Evolutionary conservation across 2,329 filamentous ascomycete species (phyloP).

Genomic region (Fusarium nygamai): DNA sequence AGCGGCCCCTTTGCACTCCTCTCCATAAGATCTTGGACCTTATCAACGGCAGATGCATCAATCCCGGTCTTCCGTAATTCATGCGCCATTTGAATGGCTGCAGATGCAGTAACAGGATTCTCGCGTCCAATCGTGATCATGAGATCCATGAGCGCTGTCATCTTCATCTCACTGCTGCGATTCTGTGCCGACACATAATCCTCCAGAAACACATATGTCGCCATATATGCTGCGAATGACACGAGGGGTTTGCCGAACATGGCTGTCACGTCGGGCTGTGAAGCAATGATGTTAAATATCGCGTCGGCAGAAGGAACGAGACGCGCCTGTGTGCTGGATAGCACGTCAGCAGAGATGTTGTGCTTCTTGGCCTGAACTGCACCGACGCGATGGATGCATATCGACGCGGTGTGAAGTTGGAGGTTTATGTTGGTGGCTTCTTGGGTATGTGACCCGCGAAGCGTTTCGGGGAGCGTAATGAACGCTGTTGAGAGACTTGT

Average conservation of each 20-base stretch:
- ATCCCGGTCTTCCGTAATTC: conserved; percentile 61
- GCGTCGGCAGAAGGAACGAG: conserved; percentile 82
- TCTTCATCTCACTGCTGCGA: conserved; percentile 56
- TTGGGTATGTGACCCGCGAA: conserved; percentile 75
- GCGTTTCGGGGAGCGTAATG: conserved; percentile 74
- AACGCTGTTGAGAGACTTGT: conserved; percentile 78
- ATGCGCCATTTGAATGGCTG: conserved; percentile 74
- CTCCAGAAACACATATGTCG: conserved; percentile 75
- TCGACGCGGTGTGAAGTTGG: conserved; percentile 83
- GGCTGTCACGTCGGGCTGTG: conserved; percentile 55
- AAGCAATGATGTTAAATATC: conserved; percentile 76
- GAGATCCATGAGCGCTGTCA: conserved; percentile 74
- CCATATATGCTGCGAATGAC: conserved; percentile 76
- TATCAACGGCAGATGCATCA: conserved; percentile 38
- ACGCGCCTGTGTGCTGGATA: conserved; percentile 67
- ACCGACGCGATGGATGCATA: conserved; percentile 86
- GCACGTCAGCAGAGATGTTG: neutral
- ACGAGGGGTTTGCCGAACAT: conserved; percentile 74
- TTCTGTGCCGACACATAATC: conserved; percentile 74
- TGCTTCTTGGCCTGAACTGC: conserved; percentile 71
- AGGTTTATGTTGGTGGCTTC: conserved; percentile 84
- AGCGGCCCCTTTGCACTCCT: conserved; percentile 27
- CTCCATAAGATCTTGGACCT: conserved; percentile 31
- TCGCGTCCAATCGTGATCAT: conserved; percentile 72
- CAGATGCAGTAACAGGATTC: conserved; percentile 74